phyloP scores from a whole-genome alignment of 202 grass and related monocot species.

The Zoysia matrella region DNA sequence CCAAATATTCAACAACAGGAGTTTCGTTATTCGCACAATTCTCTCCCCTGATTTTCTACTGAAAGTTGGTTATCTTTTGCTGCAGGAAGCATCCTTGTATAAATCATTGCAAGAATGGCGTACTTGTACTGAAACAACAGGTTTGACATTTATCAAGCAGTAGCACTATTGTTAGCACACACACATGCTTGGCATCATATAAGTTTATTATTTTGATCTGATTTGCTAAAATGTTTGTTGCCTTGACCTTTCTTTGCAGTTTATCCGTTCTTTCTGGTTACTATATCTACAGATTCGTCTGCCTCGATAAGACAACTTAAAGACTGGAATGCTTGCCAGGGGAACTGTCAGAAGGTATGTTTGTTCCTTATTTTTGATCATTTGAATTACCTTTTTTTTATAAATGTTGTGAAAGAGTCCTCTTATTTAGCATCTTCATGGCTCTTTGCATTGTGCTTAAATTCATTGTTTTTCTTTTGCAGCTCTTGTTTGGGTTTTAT shows the following conservation, averaged over 20 bases:
- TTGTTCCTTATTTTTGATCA: slow-evolving; percentile 30
- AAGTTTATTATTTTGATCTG: slow-evolving; percentile 30
- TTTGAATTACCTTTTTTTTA: slow-evolving; percentile 17
- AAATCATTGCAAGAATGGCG: slow-evolving; percentile 67
- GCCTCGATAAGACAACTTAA: slow-evolving; percentile 69
- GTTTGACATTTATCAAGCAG: slow-evolving; percentile 41
- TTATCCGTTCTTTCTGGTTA: slow-evolving; percentile 79
- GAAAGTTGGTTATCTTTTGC: slow-evolving; percentile 35
- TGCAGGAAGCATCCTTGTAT: slow-evolving; percentile 66
- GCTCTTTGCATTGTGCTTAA: neutral
- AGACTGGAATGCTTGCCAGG: slow-evolving; percentile 71
- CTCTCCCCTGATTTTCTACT: slow-evolving; percentile 7
- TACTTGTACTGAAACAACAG: slow-evolving; percentile 70
- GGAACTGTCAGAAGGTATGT: slow-evolving; percentile 65
- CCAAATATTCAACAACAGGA: slow-evolving; percentile 26
- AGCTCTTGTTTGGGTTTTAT: slow-evolving; percentile 96
- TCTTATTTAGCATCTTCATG: neutral
- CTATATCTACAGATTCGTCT: slow-evolving; percentile 56
- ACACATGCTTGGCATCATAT: slow-evolving; percentile 15
- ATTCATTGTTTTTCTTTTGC: slow-evolving; percentile 40
- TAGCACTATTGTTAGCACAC: neutral
- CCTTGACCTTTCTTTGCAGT: slow-evolving; percentile 45
- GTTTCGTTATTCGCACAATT: slow-evolving; percentile 21
- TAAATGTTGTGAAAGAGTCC: neutral
- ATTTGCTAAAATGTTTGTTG: slow-evolving; percentile 32